Conservation (phyloP, 2,329 filamentous ascomycete species). For the Beauveria brongniartii region DNA sequence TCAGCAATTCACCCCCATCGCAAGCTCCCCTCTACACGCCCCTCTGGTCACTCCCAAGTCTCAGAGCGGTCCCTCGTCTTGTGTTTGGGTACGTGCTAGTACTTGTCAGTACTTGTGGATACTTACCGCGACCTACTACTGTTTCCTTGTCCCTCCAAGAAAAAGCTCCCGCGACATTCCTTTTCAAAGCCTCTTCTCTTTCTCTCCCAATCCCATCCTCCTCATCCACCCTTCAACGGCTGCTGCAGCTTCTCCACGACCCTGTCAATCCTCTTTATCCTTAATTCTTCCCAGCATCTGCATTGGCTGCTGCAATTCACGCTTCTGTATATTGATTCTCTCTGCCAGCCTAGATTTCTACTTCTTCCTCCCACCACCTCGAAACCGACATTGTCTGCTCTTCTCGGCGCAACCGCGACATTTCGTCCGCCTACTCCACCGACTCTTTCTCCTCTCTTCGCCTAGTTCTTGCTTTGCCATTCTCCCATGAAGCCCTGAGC, state of each 20-base stretch:
- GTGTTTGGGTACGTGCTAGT: too few species aligned
- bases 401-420: not conserved
- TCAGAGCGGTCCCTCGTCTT: too few species aligned
- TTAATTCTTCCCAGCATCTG: not conserved
- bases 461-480: not conserved
- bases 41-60: too few species aligned
- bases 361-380: not conserved
- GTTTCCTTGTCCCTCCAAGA: not conserved
- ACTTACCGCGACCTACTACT: too few species aligned
- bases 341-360: constrained; percentile 5
- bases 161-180: not conserved
- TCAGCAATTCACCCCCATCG: too few species aligned
- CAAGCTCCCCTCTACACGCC: too few species aligned
- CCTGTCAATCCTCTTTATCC: constrained; percentile 5
- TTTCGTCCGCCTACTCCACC: not conserved
- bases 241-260: not conserved
- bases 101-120: too few species aligned
- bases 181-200: not conserved
- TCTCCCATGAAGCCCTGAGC: constrained; percentile 7
- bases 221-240: not conserved
- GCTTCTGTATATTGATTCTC: constrained; percentile 1
- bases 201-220: not conserved
- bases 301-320: not conserved
- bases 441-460: constrained; percentile 18
- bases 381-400: not conserved